phyloP scores from a whole-genome alignment of 2,329 filamentous ascomycete genomes.

The Didymella segeticola region DNA sequence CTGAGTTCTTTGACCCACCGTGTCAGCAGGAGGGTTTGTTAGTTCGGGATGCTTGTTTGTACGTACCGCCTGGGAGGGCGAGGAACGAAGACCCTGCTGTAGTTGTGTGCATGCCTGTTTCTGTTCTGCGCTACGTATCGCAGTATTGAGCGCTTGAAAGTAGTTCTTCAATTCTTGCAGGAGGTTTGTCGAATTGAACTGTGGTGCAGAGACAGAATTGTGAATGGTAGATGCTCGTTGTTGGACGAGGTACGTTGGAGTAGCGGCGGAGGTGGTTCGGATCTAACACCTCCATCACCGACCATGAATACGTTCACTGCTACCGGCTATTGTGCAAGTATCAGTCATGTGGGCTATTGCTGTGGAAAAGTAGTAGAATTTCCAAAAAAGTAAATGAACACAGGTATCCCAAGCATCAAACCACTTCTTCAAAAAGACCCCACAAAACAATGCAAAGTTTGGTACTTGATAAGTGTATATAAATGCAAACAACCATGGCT shows the following conservation, averaged over 20 bases:
- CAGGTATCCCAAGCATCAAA: not conserved
- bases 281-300: not conserved
- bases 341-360: too few relatives aligned
- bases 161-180: not conserved
- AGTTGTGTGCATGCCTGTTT: not conserved
- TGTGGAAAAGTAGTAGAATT: too few relatives aligned
- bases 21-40: not conserved
- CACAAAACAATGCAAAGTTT: not conserved
- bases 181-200: not conserved
- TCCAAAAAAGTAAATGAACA: not conserved
- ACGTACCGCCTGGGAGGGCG: slow-evolving; percentile 5
- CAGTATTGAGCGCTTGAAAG: not conserved
- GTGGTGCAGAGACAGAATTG: not conserved
- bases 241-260: not conserved
- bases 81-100: not conserved
- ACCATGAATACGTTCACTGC: too few relatives aligned
- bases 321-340: too few relatives aligned
- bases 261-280: slow-evolving; percentile 2
- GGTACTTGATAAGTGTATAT: not conserved
- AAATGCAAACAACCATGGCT: slow-evolving; percentile 14
- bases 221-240: not conserved
- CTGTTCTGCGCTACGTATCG: not conserved
- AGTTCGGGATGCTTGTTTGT: not conserved
- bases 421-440: not conserved
- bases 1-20: slow-evolving; percentile 1